These are phyloP conservation scores for Lanmaoa pseudosensibilis DNA, from an alignment of 768 basidiomycete genomes.

Conservation along the genomic window DNA sequence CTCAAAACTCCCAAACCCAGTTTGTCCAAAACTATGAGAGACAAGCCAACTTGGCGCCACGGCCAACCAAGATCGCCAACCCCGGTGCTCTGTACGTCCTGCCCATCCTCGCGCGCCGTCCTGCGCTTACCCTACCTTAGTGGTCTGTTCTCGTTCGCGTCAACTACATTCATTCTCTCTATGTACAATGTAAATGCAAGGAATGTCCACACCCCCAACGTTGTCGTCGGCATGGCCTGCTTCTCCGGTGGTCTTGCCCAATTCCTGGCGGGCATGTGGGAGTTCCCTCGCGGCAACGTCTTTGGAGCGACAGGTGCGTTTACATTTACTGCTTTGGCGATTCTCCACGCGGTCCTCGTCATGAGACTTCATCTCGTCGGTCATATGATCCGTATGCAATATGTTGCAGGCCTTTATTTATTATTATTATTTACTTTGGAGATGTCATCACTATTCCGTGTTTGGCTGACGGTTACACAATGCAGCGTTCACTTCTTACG, in stretches of 20 bases:
- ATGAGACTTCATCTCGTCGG: background rate
- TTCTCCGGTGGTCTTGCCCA: constrained; percentile 85
- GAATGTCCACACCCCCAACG: constrained; percentile 57
- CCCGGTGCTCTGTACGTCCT: constrained; percentile 41
- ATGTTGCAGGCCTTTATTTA: background rate
- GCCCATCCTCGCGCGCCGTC: background rate
- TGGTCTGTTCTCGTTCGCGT: constrained; percentile 81
- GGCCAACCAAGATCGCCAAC: constrained; percentile 50
- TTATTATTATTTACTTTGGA: background rate
- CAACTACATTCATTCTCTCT: constrained; percentile 78
- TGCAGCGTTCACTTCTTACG: constrained; percentile 77
- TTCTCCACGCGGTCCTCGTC: background rate
- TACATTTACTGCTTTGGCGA: background rate
- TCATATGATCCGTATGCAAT: background rate
- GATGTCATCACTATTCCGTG: background rate
- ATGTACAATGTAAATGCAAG: constrained; percentile 65
- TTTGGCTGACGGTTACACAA: background rate
- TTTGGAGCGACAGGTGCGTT: constrained; percentile 72
- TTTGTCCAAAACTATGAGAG: constrained; percentile 16
- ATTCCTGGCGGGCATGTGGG: constrained; percentile 89
- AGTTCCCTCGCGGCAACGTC: constrained; percentile 65
- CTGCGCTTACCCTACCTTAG: constrained; percentile 34
- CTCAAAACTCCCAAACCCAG: constrained; percentile 23
- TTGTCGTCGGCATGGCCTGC: constrained; percentile 83
- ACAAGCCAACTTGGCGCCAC: constrained; percentile 24